These are phyloP conservation scores for Meyerozyma smithsonii DNA, from an alignment of 1,139 yeast genomes.

Conservation along the genomic window DNA sequence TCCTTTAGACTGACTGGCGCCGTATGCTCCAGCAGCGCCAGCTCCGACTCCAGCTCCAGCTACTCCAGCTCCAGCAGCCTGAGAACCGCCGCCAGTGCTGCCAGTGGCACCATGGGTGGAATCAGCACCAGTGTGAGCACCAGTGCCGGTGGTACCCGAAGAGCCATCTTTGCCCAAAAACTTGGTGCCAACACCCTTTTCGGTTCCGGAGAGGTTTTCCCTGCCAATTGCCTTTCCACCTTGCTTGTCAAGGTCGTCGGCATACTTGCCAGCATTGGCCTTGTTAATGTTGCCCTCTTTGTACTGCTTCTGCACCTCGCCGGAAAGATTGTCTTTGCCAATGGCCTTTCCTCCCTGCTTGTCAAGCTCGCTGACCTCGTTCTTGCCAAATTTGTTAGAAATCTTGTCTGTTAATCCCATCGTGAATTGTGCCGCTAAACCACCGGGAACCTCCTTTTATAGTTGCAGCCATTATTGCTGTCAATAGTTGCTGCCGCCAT, in stretches of 20 bases:
- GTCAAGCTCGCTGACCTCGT: slow-evolving; percentile 15
- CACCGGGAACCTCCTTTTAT: not conserved
- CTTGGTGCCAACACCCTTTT: slow-evolving; percentile 26
- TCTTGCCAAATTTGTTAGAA: slow-evolving; percentile 24
- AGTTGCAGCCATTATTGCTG: slow-evolving; percentile 2
- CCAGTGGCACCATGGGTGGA: not conserved
- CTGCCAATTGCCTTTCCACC: slow-evolving; percentile 26
- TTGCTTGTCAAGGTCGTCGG: slow-evolving; percentile 23
- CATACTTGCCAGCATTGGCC: slow-evolving; percentile 25
- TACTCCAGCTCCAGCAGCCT: slow-evolving; percentile 9
- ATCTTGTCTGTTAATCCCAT: slow-evolving; percentile 38
- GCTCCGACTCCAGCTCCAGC: slow-evolving; percentile 9
- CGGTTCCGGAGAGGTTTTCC: slow-evolving; percentile 27
- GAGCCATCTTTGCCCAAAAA: slow-evolving; percentile 13
- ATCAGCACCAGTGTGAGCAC: not conserved
- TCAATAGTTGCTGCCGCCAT: not conserved
- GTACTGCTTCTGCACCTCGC: slow-evolving; percentile 21
- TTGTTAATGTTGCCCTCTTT: slow-evolving; percentile 27
- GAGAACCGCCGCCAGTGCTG: slow-evolving; percentile 6
- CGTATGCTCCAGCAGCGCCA: slow-evolving; percentile 4
- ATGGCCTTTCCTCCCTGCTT: slow-evolving; percentile 19
- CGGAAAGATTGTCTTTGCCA: slow-evolving; percentile 21
- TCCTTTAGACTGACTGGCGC: slow-evolving; percentile 3
- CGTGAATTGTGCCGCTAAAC: no score
- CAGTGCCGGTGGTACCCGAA: slow-evolving; percentile 6